Percentiles rank a stretch among this genome's conserved stretches.
phyloP scores from a whole-genome alignment of 805 yeast species.

The Pichia thaimueangensis region DNA sequence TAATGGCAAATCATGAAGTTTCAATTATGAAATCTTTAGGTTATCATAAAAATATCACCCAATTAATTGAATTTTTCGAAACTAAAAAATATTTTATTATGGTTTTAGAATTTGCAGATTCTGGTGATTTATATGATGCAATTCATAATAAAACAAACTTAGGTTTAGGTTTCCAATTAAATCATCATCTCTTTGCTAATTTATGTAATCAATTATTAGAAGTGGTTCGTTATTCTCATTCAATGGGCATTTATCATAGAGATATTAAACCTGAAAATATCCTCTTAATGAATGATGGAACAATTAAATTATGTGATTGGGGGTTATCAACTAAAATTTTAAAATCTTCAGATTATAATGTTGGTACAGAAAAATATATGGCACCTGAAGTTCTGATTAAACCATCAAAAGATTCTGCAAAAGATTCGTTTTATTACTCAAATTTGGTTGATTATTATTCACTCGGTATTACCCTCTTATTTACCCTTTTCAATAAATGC shows the following conservation, averaged over 20 bases:
- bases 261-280: conserved; percentile 74
- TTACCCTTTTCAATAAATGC: conserved; percentile 45
- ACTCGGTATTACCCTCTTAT: conserved; percentile 44
- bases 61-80: conserved; percentile 51
- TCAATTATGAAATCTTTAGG: conserved; percentile 36
- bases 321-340: conserved; percentile 48
- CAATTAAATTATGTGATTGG: conserved; percentile 67
- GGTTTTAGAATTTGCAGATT: conserved; percentile 59
- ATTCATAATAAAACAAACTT: conserved; percentile 29
- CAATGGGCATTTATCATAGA: conserved; percentile 56
- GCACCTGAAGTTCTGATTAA: conserved; percentile 41
- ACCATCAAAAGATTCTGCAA: conserved; percentile 4
- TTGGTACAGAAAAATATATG: conserved; percentile 57
- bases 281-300: conserved; percentile 43
- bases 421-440: conserved; percentile 32
- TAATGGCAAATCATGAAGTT: conserved; percentile 52
- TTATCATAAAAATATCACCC: conserved; percentile 49
- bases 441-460: conserved; percentile 50
- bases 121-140: conserved; percentile 64
- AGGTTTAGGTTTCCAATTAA: conserved; percentile 24
- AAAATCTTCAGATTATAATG: conserved; percentile 32
- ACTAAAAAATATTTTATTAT: conserved; percentile 45
- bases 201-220: conserved; percentile 43
- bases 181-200: conserved; percentile 19
- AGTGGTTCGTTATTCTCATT: conserved; percentile 51